Conservation (phyloP, 31 red algal species). For the Asparagopsis taxiformis region DNA sequence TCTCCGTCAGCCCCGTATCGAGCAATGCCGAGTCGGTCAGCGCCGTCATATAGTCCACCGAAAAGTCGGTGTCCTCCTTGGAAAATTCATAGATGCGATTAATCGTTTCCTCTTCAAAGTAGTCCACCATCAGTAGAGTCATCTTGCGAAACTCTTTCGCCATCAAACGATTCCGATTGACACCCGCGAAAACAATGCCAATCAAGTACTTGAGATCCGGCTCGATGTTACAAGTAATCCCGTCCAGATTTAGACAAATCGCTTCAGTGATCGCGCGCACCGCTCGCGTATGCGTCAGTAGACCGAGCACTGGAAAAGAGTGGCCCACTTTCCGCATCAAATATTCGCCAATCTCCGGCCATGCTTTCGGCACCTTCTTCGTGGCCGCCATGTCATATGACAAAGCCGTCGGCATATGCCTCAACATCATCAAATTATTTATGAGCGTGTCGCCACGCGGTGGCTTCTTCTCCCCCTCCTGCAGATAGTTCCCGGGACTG, state of each 20-base stretch:
- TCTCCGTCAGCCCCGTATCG: conserved; percentile 48
- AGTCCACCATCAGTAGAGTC: conserved; percentile 56
- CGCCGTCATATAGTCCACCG: conserved; percentile 36
- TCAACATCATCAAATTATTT: conserved; percentile 39
- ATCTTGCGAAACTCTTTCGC: conserved; percentile 64
- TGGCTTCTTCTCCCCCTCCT: conserved; percentile 28
- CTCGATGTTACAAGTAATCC: conserved; percentile 46
- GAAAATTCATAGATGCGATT: conserved; percentile 52
- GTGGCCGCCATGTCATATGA: conserved; percentile 47
- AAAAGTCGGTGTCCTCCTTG: conserved; percentile 67
- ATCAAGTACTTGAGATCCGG: conserved; percentile 57
- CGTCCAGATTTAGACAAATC: conserved; percentile 56
- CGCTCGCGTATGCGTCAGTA: conserved; percentile 41
- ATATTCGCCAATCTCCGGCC: conserved; percentile 59
- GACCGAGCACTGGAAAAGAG: conserved; percentile 59
- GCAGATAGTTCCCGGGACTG: conserved; percentile 35
- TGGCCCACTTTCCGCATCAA: conserved; percentile 37
- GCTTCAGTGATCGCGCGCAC: conserved; percentile 43
- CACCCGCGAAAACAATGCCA: conserved; percentile 61
- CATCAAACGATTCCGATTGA: conserved; percentile 53
- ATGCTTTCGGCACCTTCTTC: conserved; percentile 51
- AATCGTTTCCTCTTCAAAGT: conserved; percentile 53
- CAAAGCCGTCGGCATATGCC: conserved; percentile 50
- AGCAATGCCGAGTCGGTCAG: conserved; percentile 55
- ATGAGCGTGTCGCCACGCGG: conserved; percentile 38